Conservation (phyloP, 2,329 filamentous ascomycete species). For the Juglanconis oblonga region DNA sequence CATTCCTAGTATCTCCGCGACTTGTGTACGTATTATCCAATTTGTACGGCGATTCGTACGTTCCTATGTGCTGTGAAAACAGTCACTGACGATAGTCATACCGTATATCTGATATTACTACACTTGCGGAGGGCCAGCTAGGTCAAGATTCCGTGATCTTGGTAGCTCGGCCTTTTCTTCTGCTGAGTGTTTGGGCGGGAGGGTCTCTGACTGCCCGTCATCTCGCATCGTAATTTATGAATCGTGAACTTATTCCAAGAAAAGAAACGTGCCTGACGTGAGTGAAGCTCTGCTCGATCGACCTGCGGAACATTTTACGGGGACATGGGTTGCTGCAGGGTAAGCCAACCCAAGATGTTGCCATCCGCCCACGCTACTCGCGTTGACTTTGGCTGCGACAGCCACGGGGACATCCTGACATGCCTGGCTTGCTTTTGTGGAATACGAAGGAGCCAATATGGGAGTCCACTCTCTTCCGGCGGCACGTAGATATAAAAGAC, state of each 20-base stretch:
- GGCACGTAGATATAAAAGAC: constrained; percentile 6
- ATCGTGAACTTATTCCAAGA: neutral
- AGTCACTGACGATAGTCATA: no score
- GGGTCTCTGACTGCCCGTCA: neutral
- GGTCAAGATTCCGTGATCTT: no score
- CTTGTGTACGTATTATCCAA: no score
- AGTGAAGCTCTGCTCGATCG: neutral
- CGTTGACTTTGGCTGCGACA: neutral
- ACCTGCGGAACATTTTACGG: neutral
- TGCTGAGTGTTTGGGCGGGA: no score
- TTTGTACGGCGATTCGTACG: no score
- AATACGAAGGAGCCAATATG: constrained; percentile 4
- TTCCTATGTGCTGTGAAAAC: no score
- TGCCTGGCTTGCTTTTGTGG: constrained; percentile 2
- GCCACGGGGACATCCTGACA: neutral
- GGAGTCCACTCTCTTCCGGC: neutral
- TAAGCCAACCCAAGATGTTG: neutral
- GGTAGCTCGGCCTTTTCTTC: no score
- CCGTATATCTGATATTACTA: no score
- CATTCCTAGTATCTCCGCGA: neutral
- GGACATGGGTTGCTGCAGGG: neutral
- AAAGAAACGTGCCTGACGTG: neutral
- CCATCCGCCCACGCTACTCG: neutral
- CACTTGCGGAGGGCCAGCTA: no score
- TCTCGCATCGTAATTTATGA: no score